Evolutionary conservation across 345 rosid species (phyloP).

Genomic region (Eucalyptus regnans): DNA sequence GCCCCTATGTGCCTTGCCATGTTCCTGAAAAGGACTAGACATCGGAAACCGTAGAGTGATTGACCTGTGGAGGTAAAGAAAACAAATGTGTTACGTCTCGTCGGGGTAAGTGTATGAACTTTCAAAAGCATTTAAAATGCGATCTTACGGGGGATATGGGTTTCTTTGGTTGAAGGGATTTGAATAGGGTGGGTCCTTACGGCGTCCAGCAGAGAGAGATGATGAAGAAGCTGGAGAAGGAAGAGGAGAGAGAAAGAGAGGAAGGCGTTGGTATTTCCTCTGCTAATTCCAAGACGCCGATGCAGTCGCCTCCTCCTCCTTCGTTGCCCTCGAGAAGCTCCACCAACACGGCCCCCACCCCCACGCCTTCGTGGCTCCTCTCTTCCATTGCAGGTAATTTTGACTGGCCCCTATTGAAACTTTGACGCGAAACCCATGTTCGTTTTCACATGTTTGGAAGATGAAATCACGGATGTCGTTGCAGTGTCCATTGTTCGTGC

Average conservation of each 20-base stretch:
- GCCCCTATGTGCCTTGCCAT: not conserved
- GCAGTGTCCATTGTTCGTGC: not conserved
- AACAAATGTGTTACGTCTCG: not conserved
- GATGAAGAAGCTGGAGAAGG: not conserved
- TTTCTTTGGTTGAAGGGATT: not conserved
- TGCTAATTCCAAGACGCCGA: not conserved
- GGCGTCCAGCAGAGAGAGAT: not conserved
- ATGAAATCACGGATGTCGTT: not conserved
- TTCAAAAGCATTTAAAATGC: not conserved
- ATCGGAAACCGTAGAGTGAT: not conserved
- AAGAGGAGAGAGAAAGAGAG: not conserved
- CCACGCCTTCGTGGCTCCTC: slow-evolving; percentile 3
- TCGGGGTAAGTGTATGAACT: not conserved
- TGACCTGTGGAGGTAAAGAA: not conserved
- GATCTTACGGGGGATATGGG: not conserved
- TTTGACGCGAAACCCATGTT: not conserved
- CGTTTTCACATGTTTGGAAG: not conserved
- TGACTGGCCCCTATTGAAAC: not conserved
- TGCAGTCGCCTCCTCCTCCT: not conserved
- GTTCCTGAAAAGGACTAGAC: not conserved
- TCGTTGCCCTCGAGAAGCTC: not conserved
- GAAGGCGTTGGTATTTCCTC: not conserved
- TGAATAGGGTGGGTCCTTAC: not conserved
- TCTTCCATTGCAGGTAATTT: slow-evolving; percentile 1
- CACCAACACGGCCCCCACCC: not conserved